phyloP scores from a whole-genome alignment of 1,284 basidiomycete species.

The Bjerkandera adusta region DNA sequence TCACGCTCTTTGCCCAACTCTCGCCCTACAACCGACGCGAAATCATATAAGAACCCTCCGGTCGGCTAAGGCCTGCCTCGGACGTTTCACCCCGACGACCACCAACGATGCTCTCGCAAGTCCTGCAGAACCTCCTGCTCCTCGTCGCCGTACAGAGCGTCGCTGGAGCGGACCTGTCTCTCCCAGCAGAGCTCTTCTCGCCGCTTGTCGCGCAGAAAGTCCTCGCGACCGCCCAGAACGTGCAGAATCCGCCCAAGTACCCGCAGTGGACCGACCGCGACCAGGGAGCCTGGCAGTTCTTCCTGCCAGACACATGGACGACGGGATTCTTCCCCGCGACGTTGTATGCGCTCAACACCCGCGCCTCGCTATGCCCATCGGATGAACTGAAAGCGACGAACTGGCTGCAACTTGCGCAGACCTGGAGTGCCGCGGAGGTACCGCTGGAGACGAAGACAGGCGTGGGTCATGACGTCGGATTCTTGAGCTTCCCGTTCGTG shows the following conservation, averaged over 20 bases:
- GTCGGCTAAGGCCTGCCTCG: too few species aligned
- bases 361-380: constrained; percentile 45
- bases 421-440: constrained; percentile 48
- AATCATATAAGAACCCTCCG: too few species aligned
- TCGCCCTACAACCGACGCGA: neutral
- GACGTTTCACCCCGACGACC: neutral
- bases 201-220: constrained; percentile 54
- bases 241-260: constrained; percentile 42
- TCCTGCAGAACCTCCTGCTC: neutral
- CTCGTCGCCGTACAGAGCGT: constrained; percentile 1
- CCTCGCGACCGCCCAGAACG: constrained; percentile 45
- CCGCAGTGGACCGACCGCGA: constrained; percentile 54
- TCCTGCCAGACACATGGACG: constrained; percentile 60
- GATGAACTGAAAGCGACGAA: constrained; percentile 31
- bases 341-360: constrained; percentile 54
- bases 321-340: constrained; percentile 66
- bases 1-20: neutral
- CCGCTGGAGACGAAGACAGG: constrained; percentile 43
- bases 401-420: constrained; percentile 52
- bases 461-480: constrained; percentile 67
- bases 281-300: constrained; percentile 50
- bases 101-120: neutral
- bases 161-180: neutral
- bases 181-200: constrained; percentile 49
- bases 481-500: constrained; percentile 64